phyloP scores from a whole-genome alignment of 2,329 filamentous ascomycete genomes.

The Aspergillus pseudoviridinutans region DNA sequence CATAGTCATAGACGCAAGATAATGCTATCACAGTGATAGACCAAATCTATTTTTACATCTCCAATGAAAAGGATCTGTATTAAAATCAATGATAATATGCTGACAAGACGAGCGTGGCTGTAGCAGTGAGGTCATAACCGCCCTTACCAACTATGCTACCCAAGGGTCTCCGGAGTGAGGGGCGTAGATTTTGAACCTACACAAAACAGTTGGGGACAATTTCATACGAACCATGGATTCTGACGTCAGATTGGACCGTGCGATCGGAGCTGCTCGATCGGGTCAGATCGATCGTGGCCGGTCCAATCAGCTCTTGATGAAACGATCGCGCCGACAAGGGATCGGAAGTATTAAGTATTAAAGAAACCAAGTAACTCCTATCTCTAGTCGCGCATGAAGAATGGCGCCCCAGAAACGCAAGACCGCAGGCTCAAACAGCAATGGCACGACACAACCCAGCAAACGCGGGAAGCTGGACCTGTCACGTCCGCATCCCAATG shows the following conservation, averaged over 20 bases:
- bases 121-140: not conserved
- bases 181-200: not conserved
- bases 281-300: conserved; percentile 1
- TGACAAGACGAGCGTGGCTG: too few species aligned
- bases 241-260: conserved; percentile 1
- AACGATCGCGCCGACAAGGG: not conserved
- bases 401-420: conserved; percentile 28
- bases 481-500: conserved; percentile 27
- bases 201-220: not conserved
- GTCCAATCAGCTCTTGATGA: not conserved
- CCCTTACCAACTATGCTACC: not conserved
- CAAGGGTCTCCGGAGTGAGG: not conserved
- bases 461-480: conserved; percentile 19
- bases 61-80: too few species aligned
- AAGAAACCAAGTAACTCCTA: not conserved
- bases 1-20: too few species aligned
- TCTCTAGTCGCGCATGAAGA: not conserved
- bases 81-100: too few species aligned
- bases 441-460: conserved; percentile 4
- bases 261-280: not conserved
- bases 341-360: not conserved
- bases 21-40: too few species aligned
- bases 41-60: too few species aligned
- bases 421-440: conserved; percentile 8
- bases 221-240: not conserved